Percentiles rank a stretch among this genome's conserved stretches.
These are phyloP conservation scores for Urtica urens DNA, from an alignment of 306 rosid genomes.

Conservation along the genomic window DNA sequence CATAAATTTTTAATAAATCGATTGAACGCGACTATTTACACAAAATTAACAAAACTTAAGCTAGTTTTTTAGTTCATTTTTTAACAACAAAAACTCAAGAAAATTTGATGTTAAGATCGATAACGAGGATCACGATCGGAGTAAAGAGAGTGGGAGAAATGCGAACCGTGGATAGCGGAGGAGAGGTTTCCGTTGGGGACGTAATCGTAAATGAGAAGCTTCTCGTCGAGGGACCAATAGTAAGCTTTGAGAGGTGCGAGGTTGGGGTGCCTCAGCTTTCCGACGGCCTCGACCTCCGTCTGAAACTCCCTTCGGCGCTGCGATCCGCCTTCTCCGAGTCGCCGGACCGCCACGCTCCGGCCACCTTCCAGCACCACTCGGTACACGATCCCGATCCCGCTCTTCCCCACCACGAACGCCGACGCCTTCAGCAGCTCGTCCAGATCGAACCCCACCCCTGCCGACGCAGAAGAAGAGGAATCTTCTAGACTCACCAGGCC, in stretches of 20 bases:
- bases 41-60: no score
- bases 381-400: slow-evolving; percentile 93
- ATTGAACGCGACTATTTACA: no score
- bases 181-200: slow-evolving; percentile 87
- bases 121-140: no score
- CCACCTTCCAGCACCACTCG: slow-evolving; percentile 98
- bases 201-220: slow-evolving; percentile 86
- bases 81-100: no score
- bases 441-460: slow-evolving; percentile 71
- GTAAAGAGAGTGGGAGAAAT: background rate
- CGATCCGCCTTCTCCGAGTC: slow-evolving; percentile 98
- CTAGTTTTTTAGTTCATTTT: no score
- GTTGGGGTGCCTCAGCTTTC: slow-evolving; percentile 85
- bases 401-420: slow-evolving; percentile 90
- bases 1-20: no score
- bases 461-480: no score
- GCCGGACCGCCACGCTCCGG: slow-evolving; percentile 71
- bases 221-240: slow-evolving; percentile 98
- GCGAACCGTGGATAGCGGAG: slow-evolving; percentile 72
- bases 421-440: slow-evolving; percentile 99
- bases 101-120: no score
- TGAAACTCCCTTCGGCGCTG: slow-evolving; percentile 95
- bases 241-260: slow-evolving; percentile 74
- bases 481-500: slow-evolving; percentile 91
- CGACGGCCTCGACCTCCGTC: slow-evolving; percentile 96